A percentile compares a stretch with the other conserved stretches of the same genome.
These are phyloP conservation scores for Desmodesmus armatus DNA, from an alignment of 139 green algal species.

Conservation along the genomic window DNA sequence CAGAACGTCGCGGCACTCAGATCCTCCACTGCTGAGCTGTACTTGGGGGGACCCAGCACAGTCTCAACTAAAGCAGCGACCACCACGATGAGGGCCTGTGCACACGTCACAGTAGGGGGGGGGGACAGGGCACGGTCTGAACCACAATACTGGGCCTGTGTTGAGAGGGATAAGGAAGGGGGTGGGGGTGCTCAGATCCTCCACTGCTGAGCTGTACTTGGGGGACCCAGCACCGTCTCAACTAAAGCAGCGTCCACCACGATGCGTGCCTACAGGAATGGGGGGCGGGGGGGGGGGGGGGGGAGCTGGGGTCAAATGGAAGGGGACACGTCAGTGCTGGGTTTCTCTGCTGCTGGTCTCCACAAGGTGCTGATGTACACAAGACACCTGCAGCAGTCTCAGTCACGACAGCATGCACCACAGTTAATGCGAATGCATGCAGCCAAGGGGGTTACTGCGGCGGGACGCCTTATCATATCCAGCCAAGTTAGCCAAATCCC, in stretches of 20 bases:
- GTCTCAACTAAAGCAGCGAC: constrained; percentile 69
- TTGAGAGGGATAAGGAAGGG: too few relatives aligned
- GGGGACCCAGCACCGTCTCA: constrained; percentile 76
- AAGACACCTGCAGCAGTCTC: constrained; percentile 79
- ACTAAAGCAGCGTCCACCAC: constrained; percentile 73
- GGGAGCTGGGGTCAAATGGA: too few relatives aligned
- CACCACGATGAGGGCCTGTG: constrained; percentile 52
- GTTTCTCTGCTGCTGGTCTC: constrained; percentile 42
- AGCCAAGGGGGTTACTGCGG: too few relatives aligned
- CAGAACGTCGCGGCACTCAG: too few relatives aligned
- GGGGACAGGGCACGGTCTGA: too few relatives aligned
- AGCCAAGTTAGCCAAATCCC: too few relatives aligned
- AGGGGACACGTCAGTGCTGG: too few relatives aligned
- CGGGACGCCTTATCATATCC: too few relatives aligned
- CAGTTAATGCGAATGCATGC: constrained; percentile 16
- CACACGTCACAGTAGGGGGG: neutral
- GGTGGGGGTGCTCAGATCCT: constrained; percentile 59
- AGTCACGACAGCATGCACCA: constrained; percentile 72
- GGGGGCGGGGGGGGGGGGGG: constrained; percentile 38
- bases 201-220: constrained; percentile 37
- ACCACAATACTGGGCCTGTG: too few relatives aligned
- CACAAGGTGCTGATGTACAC: too few relatives aligned
- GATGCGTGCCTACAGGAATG: neutral
- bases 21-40: constrained; percentile 41
- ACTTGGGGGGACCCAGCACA: constrained; percentile 73